These are phyloP conservation scores for Parastagonospora nodorum DNA, from an alignment of 2,329 filamentous ascomycete genomes.

Conservation along the genomic window DNA sequence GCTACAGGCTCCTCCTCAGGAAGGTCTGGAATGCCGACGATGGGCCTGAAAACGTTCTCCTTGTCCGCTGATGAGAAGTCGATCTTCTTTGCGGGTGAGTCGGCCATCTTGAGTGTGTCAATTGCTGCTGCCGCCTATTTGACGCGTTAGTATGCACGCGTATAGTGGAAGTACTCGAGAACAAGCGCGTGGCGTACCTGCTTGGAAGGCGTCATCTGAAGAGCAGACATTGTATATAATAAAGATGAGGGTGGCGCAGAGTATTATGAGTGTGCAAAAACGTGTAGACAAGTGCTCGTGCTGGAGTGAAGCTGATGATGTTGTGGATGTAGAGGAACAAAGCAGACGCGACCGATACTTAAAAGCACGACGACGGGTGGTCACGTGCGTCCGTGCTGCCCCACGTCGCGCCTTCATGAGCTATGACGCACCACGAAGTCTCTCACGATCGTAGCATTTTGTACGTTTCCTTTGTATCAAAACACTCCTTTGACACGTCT, in stretches of 20 bases:
- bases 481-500: background rate
- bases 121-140: slow-evolving; percentile 81
- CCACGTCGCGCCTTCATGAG: slow-evolving; percentile 23
- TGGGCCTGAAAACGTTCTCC: slow-evolving; percentile 74
- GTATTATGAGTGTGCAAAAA: slow-evolving; percentile 15
- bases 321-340: slow-evolving; percentile 28
- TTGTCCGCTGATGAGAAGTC: slow-evolving; percentile 75
- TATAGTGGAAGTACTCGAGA: slow-evolving; percentile 28
- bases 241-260: slow-evolving; percentile 13
- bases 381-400: slow-evolving; percentile 27
- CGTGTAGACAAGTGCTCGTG: slow-evolving; percentile 23
- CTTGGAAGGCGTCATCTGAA: slow-evolving; percentile 73
- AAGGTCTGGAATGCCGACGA: slow-evolving; percentile 57
- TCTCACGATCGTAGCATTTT: slow-evolving; percentile 11
- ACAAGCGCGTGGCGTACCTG: slow-evolving; percentile 59
- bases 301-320: slow-evolving; percentile 26
- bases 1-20: slow-evolving; percentile 45
- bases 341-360: slow-evolving; percentile 28
- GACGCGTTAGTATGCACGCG: slow-evolving; percentile 46
- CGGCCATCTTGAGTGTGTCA: slow-evolving; percentile 83
- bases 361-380: slow-evolving; percentile 21
- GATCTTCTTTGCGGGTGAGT: slow-evolving; percentile 89
- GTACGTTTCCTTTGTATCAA: background rate
- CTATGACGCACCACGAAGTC: slow-evolving; percentile 36
- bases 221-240: slow-evolving; percentile 68